Base-by-base conservation (phyloP, 2,329 filamentous ascomycete genomes). In the Fusarium concolor region DNA sequence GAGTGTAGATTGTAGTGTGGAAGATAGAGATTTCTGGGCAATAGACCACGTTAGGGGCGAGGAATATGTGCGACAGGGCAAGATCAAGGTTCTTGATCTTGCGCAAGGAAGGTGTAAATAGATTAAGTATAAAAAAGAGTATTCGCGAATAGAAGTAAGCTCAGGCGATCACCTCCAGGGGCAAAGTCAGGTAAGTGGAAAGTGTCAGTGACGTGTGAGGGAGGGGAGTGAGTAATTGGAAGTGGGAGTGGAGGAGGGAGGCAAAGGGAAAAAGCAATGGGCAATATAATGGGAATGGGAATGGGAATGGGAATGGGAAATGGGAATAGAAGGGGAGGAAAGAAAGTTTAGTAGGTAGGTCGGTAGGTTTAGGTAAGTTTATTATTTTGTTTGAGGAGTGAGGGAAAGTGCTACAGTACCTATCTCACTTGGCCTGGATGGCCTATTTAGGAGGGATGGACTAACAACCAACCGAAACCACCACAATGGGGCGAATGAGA, bases 401-500 rank as follows among this genome's bases (percentile, higher is more conserved):
- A 52, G 42, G 50, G 49, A 51, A 58, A 65, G 64, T 64, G 61
- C 61, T 64, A 64, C 61, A 39, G 58, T 62, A 62, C 58, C 50
- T 57, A 31, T 14, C 29, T 42, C 22, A 50, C 42, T 20, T 46
- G 43, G 54, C 38, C 41, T 46, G 43, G 31, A 22, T 12, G 28
- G 33, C 56, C 35, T 56, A 62, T 22, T 46, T 55, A 49, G 55
- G 49, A 66, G 61, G 24, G n/a, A 43, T 44, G 49, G 57, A 49
- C 66, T 69, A 68, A 68, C 62, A 50, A 45, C 66, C 65, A 69
- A 67, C 66, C 66, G 51, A 68, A 67, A 68, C 56, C 41, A 58
- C 28, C 52, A 31, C 37, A 31, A 52, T 39, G 65, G 65, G 61
- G 47, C 66, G 56, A 52, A 68, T 62, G 31, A 69, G 53, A 68